A percentile compares a stretch with the other conserved stretches of the same genome.
Evolutionary conservation across 148 eudicot species (phyloP).

Genomic region (Mesembryanthemum crystallinum): DNA sequence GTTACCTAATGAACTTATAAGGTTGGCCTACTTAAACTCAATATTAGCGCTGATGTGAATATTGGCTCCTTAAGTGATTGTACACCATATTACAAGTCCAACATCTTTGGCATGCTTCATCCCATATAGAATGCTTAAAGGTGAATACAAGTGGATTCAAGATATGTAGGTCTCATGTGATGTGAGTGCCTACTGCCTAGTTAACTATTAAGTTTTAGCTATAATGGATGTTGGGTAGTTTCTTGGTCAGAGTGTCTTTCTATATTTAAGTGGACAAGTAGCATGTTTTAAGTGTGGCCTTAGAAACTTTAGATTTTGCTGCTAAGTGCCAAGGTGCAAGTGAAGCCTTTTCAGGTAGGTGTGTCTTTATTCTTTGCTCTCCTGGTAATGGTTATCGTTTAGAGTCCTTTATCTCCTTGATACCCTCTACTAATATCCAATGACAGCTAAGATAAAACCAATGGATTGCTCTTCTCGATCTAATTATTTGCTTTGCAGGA

Average conservation of each 20-base stretch:
- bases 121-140: background rate
- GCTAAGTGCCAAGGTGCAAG: slow-evolving; percentile 89
- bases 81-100: too few relatives aligned
- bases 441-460: too few relatives aligned
- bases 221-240: background rate
- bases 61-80: too few relatives aligned
- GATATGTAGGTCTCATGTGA: background rate
- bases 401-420: background rate
- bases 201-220: background rate
- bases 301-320: slow-evolving; percentile 82
- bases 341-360: slow-evolving; percentile 54
- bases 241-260: background rate
- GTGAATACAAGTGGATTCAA: background rate
- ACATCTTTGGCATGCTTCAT: background rate
- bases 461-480: too few relatives aligned
- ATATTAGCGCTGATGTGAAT: too few relatives aligned
- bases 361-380: background rate
- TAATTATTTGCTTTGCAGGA: too few relatives aligned
- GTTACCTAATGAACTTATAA: too few relatives aligned
- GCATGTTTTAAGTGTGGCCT: background rate
- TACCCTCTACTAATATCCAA: background rate
- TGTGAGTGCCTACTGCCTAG: background rate
- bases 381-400: background rate
- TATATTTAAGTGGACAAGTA: background rate
- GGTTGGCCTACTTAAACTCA: too few relatives aligned